Evolutionary conservation across 2,329 filamentous ascomycete genomes (phyloP).

Genomic region (Phoma sp.): DNA sequence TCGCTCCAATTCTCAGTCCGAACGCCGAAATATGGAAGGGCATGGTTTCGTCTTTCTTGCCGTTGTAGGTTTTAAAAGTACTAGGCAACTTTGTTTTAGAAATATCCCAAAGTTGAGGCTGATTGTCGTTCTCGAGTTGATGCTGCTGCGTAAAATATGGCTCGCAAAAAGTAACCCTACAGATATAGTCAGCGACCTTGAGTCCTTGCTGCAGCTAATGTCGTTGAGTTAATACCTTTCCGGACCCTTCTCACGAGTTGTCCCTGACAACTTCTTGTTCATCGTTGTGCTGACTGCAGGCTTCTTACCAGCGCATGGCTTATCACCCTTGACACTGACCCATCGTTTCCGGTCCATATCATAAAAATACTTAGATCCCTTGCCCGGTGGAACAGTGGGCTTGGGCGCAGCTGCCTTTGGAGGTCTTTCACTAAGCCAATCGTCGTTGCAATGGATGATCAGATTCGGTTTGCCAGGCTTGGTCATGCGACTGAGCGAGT

Average conservation of each 20-base stretch:
- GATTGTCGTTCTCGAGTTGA: constrained; percentile 16
- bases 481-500: constrained; percentile 15
- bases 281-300: constrained; percentile 10
- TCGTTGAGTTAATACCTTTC: background rate
- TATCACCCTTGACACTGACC: constrained; percentile 12
- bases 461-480: constrained; percentile 7
- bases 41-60: constrained; percentile 11
- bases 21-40: constrained; percentile 20
- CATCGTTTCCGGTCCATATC: constrained; percentile 15
- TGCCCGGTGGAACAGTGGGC: background rate
- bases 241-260: constrained; percentile 3
- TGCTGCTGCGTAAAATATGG: constrained; percentile 9
- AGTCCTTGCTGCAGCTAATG: no score
- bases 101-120: constrained; percentile 19
- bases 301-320: constrained; percentile 18
- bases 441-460: constrained; percentile 22
- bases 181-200: no score
- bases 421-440: constrained; percentile 14
- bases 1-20: constrained; percentile 14
- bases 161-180: constrained; percentile 16
- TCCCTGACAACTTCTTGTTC: constrained; percentile 2
- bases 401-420: constrained; percentile 7
- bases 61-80: constrained; percentile 17
- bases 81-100: constrained; percentile 12
- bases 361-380: constrained; percentile 7